These are phyloP conservation scores for Allium cepa DNA, from an alignment of 106 monocot genomes.

Conservation along the genomic window DNA sequence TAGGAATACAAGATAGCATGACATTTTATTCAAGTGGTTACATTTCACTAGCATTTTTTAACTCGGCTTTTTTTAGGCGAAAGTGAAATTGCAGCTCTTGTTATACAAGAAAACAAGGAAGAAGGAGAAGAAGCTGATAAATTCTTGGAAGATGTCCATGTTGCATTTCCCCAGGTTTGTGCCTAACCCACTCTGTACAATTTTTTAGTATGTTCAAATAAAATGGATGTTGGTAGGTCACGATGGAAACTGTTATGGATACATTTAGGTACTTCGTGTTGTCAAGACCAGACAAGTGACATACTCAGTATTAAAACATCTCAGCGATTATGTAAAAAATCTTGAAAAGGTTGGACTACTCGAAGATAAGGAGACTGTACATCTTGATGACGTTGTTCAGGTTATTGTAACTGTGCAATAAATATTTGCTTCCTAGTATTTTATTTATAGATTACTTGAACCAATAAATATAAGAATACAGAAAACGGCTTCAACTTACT, in stretches of 20 bases:
- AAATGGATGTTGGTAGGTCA: neutral
- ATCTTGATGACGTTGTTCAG: no score
- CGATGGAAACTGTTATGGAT: neutral
- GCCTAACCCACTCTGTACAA: neutral
- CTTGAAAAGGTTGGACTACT: no score
- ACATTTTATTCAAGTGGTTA: no score
- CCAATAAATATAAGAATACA: no score
- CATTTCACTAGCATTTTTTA: no score
- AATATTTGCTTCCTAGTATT: no score
- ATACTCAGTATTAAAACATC: conserved; percentile 81
- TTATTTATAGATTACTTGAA: no score
- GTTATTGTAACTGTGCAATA: no score
- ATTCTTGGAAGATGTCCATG: conserved; percentile 72
- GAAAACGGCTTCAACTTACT: no score
- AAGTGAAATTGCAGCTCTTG: conserved; percentile 44
- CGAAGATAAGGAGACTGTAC: no score
- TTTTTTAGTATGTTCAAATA: neutral
- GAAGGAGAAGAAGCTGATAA: conserved; percentile 68
- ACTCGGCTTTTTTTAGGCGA: conserved; percentile 30
- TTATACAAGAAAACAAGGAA: conserved; percentile 57
- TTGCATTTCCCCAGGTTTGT: conserved; percentile 60
- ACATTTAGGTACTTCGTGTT: conserved; percentile 77
- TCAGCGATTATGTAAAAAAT: no score
- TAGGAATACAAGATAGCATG: no score
- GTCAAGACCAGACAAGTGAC: conserved; percentile 97